Base-by-base conservation (phyloP, 192 early-diverging fungal species). In the Bifiguratus adelaidae region DNA sequence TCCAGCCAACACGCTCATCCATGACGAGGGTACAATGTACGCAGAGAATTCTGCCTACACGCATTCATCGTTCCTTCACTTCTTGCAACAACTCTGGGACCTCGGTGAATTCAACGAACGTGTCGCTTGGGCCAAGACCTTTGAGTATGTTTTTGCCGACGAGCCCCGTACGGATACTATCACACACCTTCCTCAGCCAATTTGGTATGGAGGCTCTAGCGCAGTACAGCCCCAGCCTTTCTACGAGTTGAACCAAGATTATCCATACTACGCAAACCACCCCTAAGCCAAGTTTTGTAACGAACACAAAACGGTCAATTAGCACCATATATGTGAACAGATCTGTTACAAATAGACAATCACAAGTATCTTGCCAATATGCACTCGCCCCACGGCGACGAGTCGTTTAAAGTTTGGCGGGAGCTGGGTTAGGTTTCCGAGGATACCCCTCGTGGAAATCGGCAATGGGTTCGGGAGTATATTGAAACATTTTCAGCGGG, bases 161-260 rank as follows among this genome's bases (percentile, higher is more conserved):
- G 21, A 38, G 36, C 15, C 36, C 36, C 36, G 36, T 38, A 19
- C 36, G 15, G 36, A 38, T 20, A 19, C 15, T 38, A n/a, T 38
- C 21, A 38, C 15, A 20, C 15, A 38, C 36, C 21, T 38, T n/a
- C 36, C 36, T 19, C 15, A n/a, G 15, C 36, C 36, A n/a, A n/a
- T n/a, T 38, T 38, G 36, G 36, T 38, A 38, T 20, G 36, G 36
- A 19, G 21, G 21, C 36, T 38, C 36, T 20, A 20, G 36, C 21
- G 15, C 36, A 19, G 36, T 38, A 19, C 36, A 38, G 21, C 36
- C 36, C 21, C 15, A n/a, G 15, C 36, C 36, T 38, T 38, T 38
- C 36, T 38, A 38, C 36, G 36, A 38, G 36, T 38, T 38, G 36
- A 38, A 38, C 36, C 36, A 38, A 20, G 15, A n/a, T 19, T n/a